Evolutionary conservation across 2,329 filamentous ascomycete species (phyloP).

Genomic region (Stachybotrys echinatus): DNA sequence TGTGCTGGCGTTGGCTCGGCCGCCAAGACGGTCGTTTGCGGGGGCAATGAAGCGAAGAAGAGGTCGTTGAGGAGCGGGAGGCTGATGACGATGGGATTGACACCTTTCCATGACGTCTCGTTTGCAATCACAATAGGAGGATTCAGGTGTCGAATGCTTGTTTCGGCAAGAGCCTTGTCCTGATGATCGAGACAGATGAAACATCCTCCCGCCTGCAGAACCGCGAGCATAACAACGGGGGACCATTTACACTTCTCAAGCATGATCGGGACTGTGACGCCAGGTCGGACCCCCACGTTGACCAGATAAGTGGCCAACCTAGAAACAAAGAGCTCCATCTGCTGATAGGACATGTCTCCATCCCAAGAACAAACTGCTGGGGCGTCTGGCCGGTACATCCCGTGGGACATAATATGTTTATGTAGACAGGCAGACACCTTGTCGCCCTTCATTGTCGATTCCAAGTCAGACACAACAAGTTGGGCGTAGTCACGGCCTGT

Average conservation of each 20-base stretch:
- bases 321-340: constrained; percentile 31
- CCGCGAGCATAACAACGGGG: constrained; percentile 64
- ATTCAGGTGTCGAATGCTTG: constrained; percentile 36
- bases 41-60: constrained; percentile 29
- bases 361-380: constrained; percentile 40
- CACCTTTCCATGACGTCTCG: constrained; percentile 31
- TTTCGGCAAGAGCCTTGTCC: constrained; percentile 33
- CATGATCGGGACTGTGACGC: constrained; percentile 58
- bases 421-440: constrained; percentile 37
- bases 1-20: constrained; percentile 34
- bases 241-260: constrained; percentile 66
- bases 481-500: constrained; percentile 50
- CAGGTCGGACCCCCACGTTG: constrained; percentile 42
- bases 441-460: constrained; percentile 29
- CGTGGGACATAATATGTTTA: constrained; percentile 37
- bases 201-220: constrained; percentile 54
- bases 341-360: constrained; percentile 35
- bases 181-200: constrained; percentile 45
- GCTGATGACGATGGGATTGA: constrained; percentile 33
- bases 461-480: constrained; percentile 47
- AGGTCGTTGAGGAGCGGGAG: constrained; percentile 36
- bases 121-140: constrained; percentile 39
- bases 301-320: constrained; percentile 40
- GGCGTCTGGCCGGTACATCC: constrained; percentile 29
- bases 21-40: constrained; percentile 20